Conservation (phyloP, 495 filamentous ascomycete genomes). For the Barbatosphaeria neglecta region DNA sequence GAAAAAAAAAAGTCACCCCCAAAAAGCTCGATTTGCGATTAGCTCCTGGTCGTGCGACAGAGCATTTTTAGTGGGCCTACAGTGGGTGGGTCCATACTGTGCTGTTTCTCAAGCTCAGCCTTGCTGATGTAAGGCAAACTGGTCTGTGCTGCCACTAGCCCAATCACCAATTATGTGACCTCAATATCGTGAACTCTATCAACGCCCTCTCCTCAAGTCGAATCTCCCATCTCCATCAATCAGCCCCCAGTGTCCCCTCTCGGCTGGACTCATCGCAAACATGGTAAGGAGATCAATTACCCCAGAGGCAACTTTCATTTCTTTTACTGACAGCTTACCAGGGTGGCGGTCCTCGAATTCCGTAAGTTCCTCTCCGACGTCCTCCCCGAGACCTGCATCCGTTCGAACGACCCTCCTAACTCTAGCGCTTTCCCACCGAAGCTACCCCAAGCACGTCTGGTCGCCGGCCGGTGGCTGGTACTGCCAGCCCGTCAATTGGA, state of each 20-base stretch:
- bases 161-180: not conserved
- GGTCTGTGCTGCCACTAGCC: not conserved
- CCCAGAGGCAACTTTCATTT: not conserved
- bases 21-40: not conserved
- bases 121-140: not conserved
- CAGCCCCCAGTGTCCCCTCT: not conserved
- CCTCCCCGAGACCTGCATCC: too few relatives aligned
- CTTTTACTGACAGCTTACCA: constrained; percentile 18
- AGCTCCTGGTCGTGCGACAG: not conserved
- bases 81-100: not conserved
- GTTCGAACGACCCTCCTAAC: constrained; percentile 2
- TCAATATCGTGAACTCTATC: too few relatives aligned
- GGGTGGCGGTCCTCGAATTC: constrained; percentile 76
- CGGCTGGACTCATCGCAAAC: not conserved
- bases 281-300: not conserved
- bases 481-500: constrained; percentile 88
- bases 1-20: constrained; percentile 2
- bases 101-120: too few relatives aligned
- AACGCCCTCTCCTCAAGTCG: not conserved
- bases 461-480: constrained; percentile 98
- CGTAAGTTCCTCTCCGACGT: constrained; percentile 47
- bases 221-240: not conserved
- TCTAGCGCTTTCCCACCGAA: constrained; percentile 20
- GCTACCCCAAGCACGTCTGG: constrained; percentile 99
- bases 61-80: not conserved